Base-by-base conservation (phyloP, 2,329 filamentous ascomycete genomes). In the Aspergillus fischeri region DNA sequence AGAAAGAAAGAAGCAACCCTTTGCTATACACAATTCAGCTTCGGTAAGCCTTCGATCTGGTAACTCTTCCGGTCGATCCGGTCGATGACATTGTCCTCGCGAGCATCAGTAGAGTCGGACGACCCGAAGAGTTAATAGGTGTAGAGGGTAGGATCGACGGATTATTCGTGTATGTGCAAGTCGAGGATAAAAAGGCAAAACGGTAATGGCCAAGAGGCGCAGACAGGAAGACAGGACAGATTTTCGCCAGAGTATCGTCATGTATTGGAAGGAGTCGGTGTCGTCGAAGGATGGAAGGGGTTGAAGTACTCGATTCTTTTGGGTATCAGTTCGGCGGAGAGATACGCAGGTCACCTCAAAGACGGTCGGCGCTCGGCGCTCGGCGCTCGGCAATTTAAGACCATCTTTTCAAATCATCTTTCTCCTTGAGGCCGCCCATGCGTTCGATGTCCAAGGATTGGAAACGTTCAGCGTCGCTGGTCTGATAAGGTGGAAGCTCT, bases 381-480 rank as follows among this genome's bases (percentile, higher is more conserved):
- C 21, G 42, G 24, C 32, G 25, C 41, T 38, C 49, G 42, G 41
- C 49, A 24, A 56, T 59, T 65, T 67, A 77, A 29, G 71, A 72
- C 64, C 72, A 76, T 63, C 67, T 65, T 49, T 69, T 71, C 32
- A 60, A 52, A 56, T 74, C 70, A 44, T 89, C 84, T 81, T 96
- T 96, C 81, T 97, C 94, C 77, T 92, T 95, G 65, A 97, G 80
- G 14, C 94, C 94, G 52, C 94, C 94, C 71, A 97, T 95, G 63
- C 91, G 86, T 67, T 97, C 90, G 73, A 99, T 89, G 73, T 99
- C 93, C 67, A 99, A 86, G 3, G 92, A 94, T 74, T 96, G 90
- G 78, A 97, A 97, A 64, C 91, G 85, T 59, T 85, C 84, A 58
- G 84, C 85, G 73, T 86, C 86, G 69, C 89, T 88, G 76, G 91